A percentile compares a stretch with the other conserved stretches of the same genome.
Evolutionary conservation across 345 rosid genomes (phyloP).

Genomic region (Bruguiera gymnorhiza): DNA sequence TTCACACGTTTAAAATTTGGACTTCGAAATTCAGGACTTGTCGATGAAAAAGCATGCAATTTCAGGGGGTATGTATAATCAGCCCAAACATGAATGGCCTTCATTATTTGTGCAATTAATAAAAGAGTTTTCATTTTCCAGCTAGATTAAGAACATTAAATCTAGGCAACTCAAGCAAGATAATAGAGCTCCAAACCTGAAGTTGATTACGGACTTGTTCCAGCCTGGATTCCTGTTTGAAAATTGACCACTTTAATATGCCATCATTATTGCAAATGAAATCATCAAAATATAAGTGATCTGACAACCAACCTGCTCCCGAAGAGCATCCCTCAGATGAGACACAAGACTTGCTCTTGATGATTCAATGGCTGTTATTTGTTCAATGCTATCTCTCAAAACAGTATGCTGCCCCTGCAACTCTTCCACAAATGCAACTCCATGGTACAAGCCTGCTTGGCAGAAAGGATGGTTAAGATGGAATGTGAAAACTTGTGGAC

Average conservation of each 20-base stretch:
- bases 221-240: conserved; percentile 71
- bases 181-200: conserved; percentile 50
- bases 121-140: not conserved
- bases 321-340: conserved; percentile 72
- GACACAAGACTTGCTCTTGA: conserved; percentile 67
- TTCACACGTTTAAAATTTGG: too few relatives aligned
- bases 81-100: too few relatives aligned
- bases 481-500: not conserved
- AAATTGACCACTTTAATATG: conserved; percentile 26
- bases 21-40: too few relatives aligned
- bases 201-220: conserved; percentile 67
- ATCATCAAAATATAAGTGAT: conserved; percentile 5
- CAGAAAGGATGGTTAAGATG: conserved; percentile 5
- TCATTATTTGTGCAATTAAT: not conserved
- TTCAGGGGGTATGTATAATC: too few relatives aligned
- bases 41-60: too few relatives aligned
- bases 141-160: not conserved
- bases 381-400: conserved; percentile 69
- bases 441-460: conserved; percentile 50
- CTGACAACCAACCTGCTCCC: conserved; percentile 66
- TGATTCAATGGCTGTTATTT: conserved; percentile 59
- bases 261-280: conserved; percentile 6
- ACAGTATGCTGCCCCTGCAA: conserved; percentile 67
- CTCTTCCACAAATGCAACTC: conserved; percentile 56
- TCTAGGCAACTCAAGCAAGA: not conserved